phyloP scores from a whole-genome alignment of 352 stramenopile genomes.

The Globisporangium takayamanum region DNA sequence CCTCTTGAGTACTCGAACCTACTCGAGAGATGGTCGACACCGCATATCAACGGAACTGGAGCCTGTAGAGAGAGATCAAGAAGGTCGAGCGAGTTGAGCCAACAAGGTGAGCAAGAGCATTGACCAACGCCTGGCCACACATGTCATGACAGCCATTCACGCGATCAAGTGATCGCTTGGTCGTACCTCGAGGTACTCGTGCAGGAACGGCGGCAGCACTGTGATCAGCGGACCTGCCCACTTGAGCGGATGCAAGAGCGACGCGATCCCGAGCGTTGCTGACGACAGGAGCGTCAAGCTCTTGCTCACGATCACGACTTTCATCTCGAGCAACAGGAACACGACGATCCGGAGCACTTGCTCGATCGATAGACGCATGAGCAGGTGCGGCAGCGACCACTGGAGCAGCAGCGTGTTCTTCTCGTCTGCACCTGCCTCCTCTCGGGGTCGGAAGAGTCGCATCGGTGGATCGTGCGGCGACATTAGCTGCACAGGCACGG shows the following conservation, averaged over 20 bases:
- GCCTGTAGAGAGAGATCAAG: slow-evolving; percentile 16
- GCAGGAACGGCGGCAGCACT: slow-evolving; percentile 35
- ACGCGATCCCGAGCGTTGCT: slow-evolving; percentile 31
- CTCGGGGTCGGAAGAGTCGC: slow-evolving; percentile 20
- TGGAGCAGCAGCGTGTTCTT: slow-evolving; percentile 35
- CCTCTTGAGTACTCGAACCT: slow-evolving; percentile 32
- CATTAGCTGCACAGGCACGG: slow-evolving; percentile 18
- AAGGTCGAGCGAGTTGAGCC: too few species aligned
- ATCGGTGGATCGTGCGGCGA: slow-evolving; percentile 11
- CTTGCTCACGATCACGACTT: slow-evolving; percentile 44
- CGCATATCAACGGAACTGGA: slow-evolving; percentile 45
- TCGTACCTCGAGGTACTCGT: slow-evolving; percentile 50
- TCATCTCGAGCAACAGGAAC: slow-evolving; percentile 42
- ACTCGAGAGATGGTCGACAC: slow-evolving; percentile 31
- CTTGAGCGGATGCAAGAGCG: slow-evolving; percentile 35
- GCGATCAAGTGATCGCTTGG: neutral
- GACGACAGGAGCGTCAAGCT: slow-evolving; percentile 36
- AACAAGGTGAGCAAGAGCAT: neutral
- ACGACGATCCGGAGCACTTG: slow-evolving; percentile 34
- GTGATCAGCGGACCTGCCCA: slow-evolving; percentile 52
- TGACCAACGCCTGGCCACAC: neutral
- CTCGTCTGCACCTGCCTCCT: slow-evolving; percentile 30
- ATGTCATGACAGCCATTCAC: neutral
- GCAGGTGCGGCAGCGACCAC: slow-evolving; percentile 35
- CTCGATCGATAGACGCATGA: slow-evolving; percentile 30